These are phyloP conservation scores for Aspergillus oerlinghausenensis DNA, from an alignment of 2,329 filamentous ascomycete species.

Conservation along the genomic window DNA sequence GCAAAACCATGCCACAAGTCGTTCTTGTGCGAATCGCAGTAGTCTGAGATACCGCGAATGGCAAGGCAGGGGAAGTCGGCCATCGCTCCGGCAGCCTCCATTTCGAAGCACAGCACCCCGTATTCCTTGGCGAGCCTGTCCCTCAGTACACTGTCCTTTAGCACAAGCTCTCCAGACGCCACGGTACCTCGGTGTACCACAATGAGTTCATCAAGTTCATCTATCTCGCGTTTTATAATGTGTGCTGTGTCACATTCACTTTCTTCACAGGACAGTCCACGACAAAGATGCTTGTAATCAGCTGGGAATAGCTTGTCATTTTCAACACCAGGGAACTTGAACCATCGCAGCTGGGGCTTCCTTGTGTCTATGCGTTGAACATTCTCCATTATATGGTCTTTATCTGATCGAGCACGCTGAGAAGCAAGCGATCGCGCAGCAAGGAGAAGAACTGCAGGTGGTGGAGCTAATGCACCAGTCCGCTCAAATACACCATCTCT, in stretches of 20 bases:
- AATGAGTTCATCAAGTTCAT: neutral
- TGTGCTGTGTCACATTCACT: slow-evolving; percentile 5
- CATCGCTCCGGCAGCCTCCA: slow-evolving; percentile 11
- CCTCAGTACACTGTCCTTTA: slow-evolving; percentile 13
- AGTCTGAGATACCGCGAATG: slow-evolving; percentile 19
- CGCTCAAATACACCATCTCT: slow-evolving; percentile 5
- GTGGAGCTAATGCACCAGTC: slow-evolving; percentile 10
- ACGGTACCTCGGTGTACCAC: slow-evolving; percentile 17
- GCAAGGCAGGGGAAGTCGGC: slow-evolving; percentile 12
- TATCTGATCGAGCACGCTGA: neutral
- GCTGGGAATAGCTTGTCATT: slow-evolving; percentile 9
- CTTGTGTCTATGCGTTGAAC: slow-evolving; percentile 2
- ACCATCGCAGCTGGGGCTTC: neutral
- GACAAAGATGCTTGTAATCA: slow-evolving; percentile 6
- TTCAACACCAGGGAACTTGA: slow-evolving; percentile 5
- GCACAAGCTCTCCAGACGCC: slow-evolving; percentile 15
- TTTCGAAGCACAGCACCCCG: slow-evolving; percentile 13
- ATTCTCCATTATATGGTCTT: slow-evolving; percentile 6
- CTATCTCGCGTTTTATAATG: neutral
- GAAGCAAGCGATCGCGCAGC: slow-evolving; percentile 9
- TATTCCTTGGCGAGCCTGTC: slow-evolving; percentile 9
- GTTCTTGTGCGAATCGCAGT: slow-evolving; percentile 18
- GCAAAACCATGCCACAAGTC: neutral
- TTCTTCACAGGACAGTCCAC: slow-evolving; percentile 5
- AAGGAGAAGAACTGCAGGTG: slow-evolving; percentile 11